phyloP scores from a whole-genome alignment of 306 rosid genomes.

The Notholithocarpus densiflorus region DNA sequence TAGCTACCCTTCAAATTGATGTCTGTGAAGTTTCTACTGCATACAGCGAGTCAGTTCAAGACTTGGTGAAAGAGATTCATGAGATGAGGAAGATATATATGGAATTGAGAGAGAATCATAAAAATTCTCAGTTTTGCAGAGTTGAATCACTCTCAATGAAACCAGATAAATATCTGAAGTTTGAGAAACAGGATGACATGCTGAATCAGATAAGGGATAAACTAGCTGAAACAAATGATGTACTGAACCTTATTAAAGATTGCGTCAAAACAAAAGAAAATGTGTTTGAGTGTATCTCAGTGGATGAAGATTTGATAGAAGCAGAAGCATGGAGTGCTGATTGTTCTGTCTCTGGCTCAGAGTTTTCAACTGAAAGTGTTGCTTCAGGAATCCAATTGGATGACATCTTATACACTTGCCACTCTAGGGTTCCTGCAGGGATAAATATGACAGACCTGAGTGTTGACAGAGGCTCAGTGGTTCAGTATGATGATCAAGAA shows the following conservation, averaged over 20 bases:
- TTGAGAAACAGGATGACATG: conserved; percentile 27
- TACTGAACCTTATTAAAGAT: conserved; percentile 49
- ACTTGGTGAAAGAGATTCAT: conserved; percentile 44
- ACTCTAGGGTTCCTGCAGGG: conserved; percentile 24
- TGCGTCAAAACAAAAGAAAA: conserved; percentile 31
- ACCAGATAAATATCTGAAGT: conserved; percentile 25
- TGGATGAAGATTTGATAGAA: conserved; percentile 32
- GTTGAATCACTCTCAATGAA: conserved; percentile 24
- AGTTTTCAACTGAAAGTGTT: conserved; percentile 44
- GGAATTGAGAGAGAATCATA: conserved; percentile 35
- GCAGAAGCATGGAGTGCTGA: conserved; percentile 57
- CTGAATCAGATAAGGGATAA: conserved; percentile 50
- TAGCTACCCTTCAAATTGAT: conserved; percentile 32
- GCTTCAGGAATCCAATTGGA: conserved; percentile 33
- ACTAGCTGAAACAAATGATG: conserved; percentile 43
- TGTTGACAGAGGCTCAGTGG: conserved; percentile 24
- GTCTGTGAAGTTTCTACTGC: conserved; percentile 31
- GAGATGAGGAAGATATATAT: conserved; percentile 39
- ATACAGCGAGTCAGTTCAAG: conserved; percentile 41
- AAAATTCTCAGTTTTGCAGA: conserved; percentile 22
- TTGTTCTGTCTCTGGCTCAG: conserved; percentile 58
- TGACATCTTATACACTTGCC: conserved; percentile 19
- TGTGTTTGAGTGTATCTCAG: conserved; percentile 21
- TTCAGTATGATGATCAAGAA: conserved; percentile 28
- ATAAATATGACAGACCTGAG: conserved; percentile 9